Percentiles rank a stretch among this genome's conserved stretches.
phyloP scores from a whole-genome alignment of 331 rosid genomes.

The Erythrophleum ivorense region DNA sequence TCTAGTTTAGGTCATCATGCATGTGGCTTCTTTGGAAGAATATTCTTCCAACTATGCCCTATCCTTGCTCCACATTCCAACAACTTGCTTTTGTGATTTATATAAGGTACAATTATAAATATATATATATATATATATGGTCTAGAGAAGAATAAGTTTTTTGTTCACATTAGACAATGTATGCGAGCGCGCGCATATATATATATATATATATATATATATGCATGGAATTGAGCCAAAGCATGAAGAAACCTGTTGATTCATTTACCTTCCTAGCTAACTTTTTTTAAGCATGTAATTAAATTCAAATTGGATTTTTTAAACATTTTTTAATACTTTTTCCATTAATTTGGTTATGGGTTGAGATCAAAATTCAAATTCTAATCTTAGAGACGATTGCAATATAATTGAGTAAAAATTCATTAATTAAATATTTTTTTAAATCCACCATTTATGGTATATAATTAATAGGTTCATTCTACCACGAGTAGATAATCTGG shows the following conservation, averaged over 20 bases:
- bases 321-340: background rate
- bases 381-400: background rate
- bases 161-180: background rate
- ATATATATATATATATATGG: too few species aligned
- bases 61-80: background rate
- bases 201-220: too few species aligned
- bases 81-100: background rate
- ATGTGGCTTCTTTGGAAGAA: conserved; percentile 21
- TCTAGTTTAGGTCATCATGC: conserved; percentile 17
- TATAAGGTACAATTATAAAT: too few species aligned
- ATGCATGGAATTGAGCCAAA: too few species aligned
- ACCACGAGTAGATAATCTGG: too few species aligned
- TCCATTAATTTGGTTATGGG: background rate
- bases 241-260: too few species aligned
- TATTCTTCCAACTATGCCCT: conserved; percentile 22
- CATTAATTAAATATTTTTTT: background rate
- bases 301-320: too few species aligned
- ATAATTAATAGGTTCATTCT: too few species aligned
- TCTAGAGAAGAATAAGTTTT: background rate
- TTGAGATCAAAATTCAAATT: background rate
- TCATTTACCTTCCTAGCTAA: too few species aligned
- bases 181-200: too few species aligned
- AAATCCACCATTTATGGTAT: background rate
- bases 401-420: background rate
- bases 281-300: too few species aligned